Base-by-base conservation (phyloP, 2,329 filamentous ascomycete genomes). In the Sclerotiophoma versabilis region DNA sequence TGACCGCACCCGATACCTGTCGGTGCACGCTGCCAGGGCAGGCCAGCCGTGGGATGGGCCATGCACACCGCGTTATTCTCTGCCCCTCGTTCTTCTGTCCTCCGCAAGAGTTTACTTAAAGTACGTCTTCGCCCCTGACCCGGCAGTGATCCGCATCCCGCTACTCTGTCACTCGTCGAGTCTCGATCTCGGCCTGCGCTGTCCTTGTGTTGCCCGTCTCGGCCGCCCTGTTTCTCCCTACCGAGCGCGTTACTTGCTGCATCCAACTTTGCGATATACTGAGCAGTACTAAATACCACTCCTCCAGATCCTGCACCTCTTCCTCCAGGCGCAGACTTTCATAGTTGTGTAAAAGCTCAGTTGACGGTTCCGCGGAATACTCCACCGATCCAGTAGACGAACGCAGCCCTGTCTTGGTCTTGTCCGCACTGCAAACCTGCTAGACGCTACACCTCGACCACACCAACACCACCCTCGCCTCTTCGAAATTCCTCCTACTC, bases 91-190 rank as follows among this genome's bases (percentile, higher is more conserved):
- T 52, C 54, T 49, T 47, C 46, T 52, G 44, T 61, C 38, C 53
- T 54, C 48, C 50, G 46, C 49, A 57, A 47, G 52, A 49, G 48
- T 41, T 49, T 41, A 46, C 34, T 54, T 54, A 49, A 54, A 54
- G 34, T 49, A 49, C 45, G 34, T 54, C 45, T 53, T 55, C 44
- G 48, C 38, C 53, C 66, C 60, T 60, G 53, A 56, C 58, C 59
- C 48, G 62, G 67, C 54, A 68, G 63, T 60, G 64, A 70, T 71
- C 65, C 57, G 51, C 65, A 47, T 45, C 49, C 59, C 53, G 56
- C 59, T 60, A 57, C 53, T 39, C 34, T 56, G 48, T 39, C 51
- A 54, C 45, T 36, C 37, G 48, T 58, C 59, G 57, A 66, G 62
- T 55, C 65, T 63, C 59, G 34, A 50, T 56, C 37, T 38, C 46